Evolutionary conservation across 1,139 yeast species (phyloP).

Genomic region (Nakaseomyces kungkrabaensis): DNA sequence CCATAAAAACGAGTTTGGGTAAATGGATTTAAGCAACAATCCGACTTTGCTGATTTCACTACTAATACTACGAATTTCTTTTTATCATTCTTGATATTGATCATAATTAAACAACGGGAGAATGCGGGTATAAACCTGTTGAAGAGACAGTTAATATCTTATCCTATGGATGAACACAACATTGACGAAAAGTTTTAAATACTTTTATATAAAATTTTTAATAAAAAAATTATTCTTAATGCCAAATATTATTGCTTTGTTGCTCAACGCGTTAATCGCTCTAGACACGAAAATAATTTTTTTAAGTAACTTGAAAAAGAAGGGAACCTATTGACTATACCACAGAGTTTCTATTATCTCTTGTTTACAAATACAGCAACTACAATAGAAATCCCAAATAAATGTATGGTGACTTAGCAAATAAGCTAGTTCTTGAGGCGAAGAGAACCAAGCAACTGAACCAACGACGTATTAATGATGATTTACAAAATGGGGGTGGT

Average conservation of each 20-base stretch:
- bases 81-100: neutral
- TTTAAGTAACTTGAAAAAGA: neutral
- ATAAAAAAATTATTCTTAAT: neutral
- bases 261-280: neutral
- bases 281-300: neutral
- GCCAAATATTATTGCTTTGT: neutral
- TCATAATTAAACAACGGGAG: no score
- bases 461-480: conserved; percentile 10
- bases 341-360: neutral
- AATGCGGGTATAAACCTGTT: no score
- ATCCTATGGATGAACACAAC: no score
- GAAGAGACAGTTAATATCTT: no score
- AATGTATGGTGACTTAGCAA: conserved; percentile 88
- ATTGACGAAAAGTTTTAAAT: no score
- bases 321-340: neutral
- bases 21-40: neutral
- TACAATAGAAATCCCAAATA: neutral
- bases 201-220: neutral
- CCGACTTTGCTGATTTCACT: neutral
- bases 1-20: neutral
- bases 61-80: neutral
- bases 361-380: neutral
- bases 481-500: conserved; percentile 13
- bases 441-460: conserved; percentile 59
- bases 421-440: conserved; percentile 75